Base-by-base conservation (phyloP, 306 rosid genomes). In the Prunus armeniaca region DNA sequence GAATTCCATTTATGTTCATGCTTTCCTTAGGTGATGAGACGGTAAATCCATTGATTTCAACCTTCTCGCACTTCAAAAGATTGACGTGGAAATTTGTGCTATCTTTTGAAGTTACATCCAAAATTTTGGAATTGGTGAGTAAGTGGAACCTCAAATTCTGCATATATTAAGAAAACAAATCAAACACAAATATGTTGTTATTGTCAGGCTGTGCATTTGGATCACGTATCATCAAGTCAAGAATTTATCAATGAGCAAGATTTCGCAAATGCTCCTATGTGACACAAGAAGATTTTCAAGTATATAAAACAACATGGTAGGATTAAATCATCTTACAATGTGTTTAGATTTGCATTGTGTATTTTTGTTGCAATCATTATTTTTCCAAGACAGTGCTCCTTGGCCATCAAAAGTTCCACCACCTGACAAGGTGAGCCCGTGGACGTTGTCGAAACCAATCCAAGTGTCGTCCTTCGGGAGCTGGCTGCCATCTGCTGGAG, bases 1-100 rank as follows among this genome's bases (percentile, higher is more conserved):
- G 89, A 8, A 84, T 82, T 41, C 93, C 93, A 58, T 89, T 90
- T 0, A 86, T 86, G 62, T 82, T 89, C 4, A 17, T 4, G 50
- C 89, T 89, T 0, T 69, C 2, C 25, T 17, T 45, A 0, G 89
- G 90, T 1, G 90, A 81, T 32, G n/a, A 69, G 13, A 84, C 11
- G 10, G 52, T 78, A 4, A 84, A 24, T 0, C 34, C 25, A 2
- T 72, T 22, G 34, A 89, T 80, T n/a, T 85, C 77, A 4, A 89
- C 34, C 27, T 84, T 69, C 10, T 65, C 56, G 72, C 86, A 81
- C 2, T 74, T 77, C 12, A 78, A 46, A 41, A 82, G 77, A 69
- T 68, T 84, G 2, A 84, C 30, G 45, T 86, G 85, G 72, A 83
- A 86, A 41, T 67, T 49, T 11, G 80, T 86, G 43, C 84, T 78